phyloP scores from a whole-genome alignment of 2,329 filamentous ascomycete species.

The Colletotrichum incanum region DNA sequence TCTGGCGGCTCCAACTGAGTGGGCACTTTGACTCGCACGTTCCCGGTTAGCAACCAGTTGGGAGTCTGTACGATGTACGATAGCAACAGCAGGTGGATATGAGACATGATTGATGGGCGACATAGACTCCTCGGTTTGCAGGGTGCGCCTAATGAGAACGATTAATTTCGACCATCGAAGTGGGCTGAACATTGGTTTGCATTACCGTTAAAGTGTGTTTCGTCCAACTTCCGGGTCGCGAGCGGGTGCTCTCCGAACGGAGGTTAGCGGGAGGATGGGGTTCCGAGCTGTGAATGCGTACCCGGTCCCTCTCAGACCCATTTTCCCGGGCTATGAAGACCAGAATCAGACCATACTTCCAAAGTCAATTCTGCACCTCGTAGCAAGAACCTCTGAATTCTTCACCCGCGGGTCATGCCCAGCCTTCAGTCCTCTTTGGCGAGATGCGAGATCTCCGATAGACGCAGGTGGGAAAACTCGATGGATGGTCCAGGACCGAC shows the following conservation, averaged over 20 bases:
- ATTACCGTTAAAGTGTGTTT: background rate
- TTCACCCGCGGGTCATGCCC: no score
- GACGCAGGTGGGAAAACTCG: background rate
- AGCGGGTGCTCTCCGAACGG: background rate
- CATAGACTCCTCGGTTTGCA: no score
- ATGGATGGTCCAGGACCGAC: background rate
- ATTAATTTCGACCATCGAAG: background rate
- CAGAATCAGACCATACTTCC: background rate
- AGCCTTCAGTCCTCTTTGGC: no score
- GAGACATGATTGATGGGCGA: slow-evolving; percentile 1
- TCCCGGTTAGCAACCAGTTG: no score
- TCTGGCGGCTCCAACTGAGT: slow-evolving; percentile 3
- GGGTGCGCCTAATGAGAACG: background rate
- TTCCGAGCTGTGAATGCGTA: background rate
- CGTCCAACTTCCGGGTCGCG: background rate
- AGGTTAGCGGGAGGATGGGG: background rate
- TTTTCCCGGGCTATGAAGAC: background rate
- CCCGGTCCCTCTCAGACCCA: background rate
- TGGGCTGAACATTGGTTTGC: background rate
- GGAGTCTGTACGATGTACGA: slow-evolving; percentile 17
- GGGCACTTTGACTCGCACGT: accelerated
- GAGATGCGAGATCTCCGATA: background rate
- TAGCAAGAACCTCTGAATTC: no score
- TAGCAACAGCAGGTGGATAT: background rate
- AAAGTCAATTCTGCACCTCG: slow-evolving; percentile 1